Percentiles rank a stretch among this genome's conserved stretches.
Evolutionary conservation across 495 filamentous ascomycete genomes (phyloP).

Genomic region (Penicillium subrubescens): DNA sequence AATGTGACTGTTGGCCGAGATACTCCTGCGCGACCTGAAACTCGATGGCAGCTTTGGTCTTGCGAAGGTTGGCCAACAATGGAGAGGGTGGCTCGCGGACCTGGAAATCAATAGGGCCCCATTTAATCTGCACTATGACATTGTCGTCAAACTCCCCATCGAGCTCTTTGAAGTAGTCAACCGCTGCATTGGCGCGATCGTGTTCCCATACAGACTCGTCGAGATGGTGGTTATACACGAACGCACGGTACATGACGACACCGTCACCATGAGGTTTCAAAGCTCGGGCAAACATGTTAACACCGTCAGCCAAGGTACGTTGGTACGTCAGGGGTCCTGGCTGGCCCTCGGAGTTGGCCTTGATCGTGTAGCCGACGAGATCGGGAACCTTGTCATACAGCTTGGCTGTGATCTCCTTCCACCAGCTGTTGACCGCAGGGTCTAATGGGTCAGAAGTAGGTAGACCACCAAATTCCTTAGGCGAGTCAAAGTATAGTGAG

Average conservation of each 20-base stretch:
- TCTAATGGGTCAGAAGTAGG: constrained; percentile 65
- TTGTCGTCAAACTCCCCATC: constrained; percentile 67
- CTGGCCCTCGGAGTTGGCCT: constrained; percentile 70
- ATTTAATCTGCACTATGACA: constrained; percentile 70
- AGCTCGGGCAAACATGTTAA: constrained; percentile 65
- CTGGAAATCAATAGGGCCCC: constrained; percentile 73
- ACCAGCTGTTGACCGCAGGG: constrained; percentile 56
- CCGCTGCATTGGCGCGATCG: constrained; percentile 66
- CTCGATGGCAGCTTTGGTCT: constrained; percentile 61
- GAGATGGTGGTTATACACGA: constrained; percentile 61
- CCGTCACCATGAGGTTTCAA: constrained; percentile 57
- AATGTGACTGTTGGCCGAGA: constrained; percentile 65
- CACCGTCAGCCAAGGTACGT: constrained; percentile 65
- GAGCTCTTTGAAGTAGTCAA: constrained; percentile 62
- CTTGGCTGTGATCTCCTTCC: constrained; percentile 55
- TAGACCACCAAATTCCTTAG: constrained; percentile 54
- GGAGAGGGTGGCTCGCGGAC: constrained; percentile 66
- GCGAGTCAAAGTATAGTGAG: constrained; percentile 65
- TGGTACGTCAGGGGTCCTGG: constrained; percentile 67
- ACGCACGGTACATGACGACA: constrained; percentile 68
- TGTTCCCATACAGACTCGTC: constrained; percentile 60
- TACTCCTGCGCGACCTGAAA: constrained; percentile 68
- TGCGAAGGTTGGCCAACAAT: constrained; percentile 58
- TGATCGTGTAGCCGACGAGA: constrained; percentile 65
- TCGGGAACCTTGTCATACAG: constrained; percentile 64